Evolutionary conservation across 2,329 filamentous ascomycete genomes (phyloP).

Genomic region (Diaporthe sp.): DNA sequence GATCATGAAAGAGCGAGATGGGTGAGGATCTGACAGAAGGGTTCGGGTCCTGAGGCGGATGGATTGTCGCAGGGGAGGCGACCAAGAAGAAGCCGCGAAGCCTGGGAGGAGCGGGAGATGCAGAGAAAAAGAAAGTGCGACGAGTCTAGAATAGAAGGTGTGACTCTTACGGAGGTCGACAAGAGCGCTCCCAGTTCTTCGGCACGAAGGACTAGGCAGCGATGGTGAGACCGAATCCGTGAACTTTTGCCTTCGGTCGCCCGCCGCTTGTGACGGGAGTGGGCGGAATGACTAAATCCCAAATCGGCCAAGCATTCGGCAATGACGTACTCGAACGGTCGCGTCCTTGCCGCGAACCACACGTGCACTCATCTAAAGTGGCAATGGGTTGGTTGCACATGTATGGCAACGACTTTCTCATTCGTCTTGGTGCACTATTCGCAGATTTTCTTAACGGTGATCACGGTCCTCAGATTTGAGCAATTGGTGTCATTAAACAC

Average conservation of each 20-base stretch:
- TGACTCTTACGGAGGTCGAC: not conserved
- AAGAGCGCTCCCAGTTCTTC: not conserved
- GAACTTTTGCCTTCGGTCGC: not conserved
- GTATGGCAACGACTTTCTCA: not conserved
- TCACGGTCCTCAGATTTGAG: too few species aligned
- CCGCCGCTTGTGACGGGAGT: conserved; percentile 15
- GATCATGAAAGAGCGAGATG: conserved; percentile 9
- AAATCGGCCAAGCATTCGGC: conserved; percentile 17
- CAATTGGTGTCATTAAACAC: too few species aligned
- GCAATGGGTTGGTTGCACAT: not conserved
- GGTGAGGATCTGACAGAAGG: not conserved
- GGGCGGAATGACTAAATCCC: conserved; percentile 24
- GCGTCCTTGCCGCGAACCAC: conserved; percentile 26
- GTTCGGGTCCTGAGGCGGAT: not conserved
- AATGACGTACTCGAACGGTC: conserved; percentile 31
- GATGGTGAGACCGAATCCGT: not conserved
- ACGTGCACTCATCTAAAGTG: conserved; percentile 12
- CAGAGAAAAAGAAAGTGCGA: not conserved
- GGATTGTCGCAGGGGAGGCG: not conserved
- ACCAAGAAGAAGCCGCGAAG: not conserved
- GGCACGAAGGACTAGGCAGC: conserved; percentile 1
- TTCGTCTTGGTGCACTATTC: not conserved
- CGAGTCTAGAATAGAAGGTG: not conserved
- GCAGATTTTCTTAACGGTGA: not conserved
- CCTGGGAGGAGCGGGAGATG: not conserved